These are phyloP conservation scores for Spongospora subterranea DNA, from an alignment of 208 protist genomes.

Conservation along the genomic window DNA sequence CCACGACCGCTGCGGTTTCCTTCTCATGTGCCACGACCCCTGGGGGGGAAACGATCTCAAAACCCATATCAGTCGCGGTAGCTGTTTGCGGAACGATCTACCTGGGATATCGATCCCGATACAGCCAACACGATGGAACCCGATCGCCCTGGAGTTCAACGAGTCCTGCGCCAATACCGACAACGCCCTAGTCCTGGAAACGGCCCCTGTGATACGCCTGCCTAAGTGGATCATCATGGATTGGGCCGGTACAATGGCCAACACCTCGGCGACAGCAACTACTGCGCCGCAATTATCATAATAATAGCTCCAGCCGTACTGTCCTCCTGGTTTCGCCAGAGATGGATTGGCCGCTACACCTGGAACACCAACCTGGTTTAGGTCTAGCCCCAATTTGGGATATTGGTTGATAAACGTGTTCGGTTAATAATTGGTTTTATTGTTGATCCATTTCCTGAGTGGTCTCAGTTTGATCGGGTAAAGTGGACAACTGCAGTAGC, in stretches of 20 bases:
- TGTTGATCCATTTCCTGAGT: too few relatives aligned
- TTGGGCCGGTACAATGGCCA: too few relatives aligned
- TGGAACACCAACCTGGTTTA: too few relatives aligned
- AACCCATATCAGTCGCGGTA: background rate
- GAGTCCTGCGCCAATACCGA: background rate
- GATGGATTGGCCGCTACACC: too few relatives aligned
- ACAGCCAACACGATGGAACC: background rate
- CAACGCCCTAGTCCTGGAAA: background rate
- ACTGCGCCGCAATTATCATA: too few relatives aligned
- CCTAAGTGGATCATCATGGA: too few relatives aligned
- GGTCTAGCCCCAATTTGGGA: too few relatives aligned
- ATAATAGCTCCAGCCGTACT: too few relatives aligned
- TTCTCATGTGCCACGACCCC: background rate
- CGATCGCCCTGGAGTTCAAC: background rate
- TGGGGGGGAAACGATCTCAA: background rate
- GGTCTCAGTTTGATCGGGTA: background rate
- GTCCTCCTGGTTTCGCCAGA: too few relatives aligned
- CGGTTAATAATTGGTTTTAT: too few relatives aligned
- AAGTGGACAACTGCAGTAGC: background rate
- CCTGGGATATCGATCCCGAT: slow-evolving; percentile 54
- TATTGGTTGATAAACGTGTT: too few relatives aligned
- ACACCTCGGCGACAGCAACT: too few relatives aligned
- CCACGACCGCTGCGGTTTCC: background rate
- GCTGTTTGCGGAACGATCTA: background rate
- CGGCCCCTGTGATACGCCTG: background rate